Evolutionary conservation across 768 basidiomycete genomes (phyloP).

Genomic region (Hirschioporus abietinus): DNA sequence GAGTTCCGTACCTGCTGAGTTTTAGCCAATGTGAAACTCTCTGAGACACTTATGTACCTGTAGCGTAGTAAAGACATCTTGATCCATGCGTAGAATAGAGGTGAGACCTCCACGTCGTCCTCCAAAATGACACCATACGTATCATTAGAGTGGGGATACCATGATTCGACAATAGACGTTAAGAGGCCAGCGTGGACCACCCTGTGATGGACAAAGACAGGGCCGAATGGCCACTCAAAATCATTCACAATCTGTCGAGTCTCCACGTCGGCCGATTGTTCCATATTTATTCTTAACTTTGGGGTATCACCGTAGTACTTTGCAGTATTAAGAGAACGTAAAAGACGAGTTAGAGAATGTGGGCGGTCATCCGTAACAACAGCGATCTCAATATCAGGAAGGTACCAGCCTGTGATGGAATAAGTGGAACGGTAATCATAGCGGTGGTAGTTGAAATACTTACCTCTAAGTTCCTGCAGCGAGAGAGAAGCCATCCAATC

Average conservation of each 20-base stretch:
- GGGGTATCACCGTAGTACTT: constrained; percentile 66
- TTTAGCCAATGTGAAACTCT: constrained; percentile 4
- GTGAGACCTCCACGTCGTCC: constrained; percentile 83
- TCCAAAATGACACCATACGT: constrained; percentile 78
- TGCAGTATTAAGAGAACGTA: constrained; percentile 52
- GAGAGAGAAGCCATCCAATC: constrained; percentile 62
- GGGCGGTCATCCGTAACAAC: constrained; percentile 79
- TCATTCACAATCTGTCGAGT: constrained; percentile 49
- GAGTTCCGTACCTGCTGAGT: constrained; percentile 48
- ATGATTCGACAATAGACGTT: constrained; percentile 81
- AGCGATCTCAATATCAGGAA: constrained; percentile 60
- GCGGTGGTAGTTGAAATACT: constrained; percentile 11
- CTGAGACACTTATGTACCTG: constrained; percentile 35
- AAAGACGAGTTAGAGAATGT: constrained; percentile 58
- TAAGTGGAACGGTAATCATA: constrained; percentile 10
- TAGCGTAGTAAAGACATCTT: constrained; percentile 79
- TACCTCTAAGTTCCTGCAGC: constrained; percentile 55
- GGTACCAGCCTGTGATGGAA: constrained; percentile 59
- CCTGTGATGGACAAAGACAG: constrained; percentile 59
- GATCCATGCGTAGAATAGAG: constrained; percentile 79
- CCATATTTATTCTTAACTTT: constrained; percentile 65
- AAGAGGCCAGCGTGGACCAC: constrained; percentile 77
- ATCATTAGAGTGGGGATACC: constrained; percentile 74
- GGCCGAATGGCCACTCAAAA: constrained; percentile 58
- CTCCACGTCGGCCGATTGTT: constrained; percentile 62